phyloP scores from a whole-genome alignment of 352 stramenopile genomes.

The Heterotrichella gracilis region DNA sequence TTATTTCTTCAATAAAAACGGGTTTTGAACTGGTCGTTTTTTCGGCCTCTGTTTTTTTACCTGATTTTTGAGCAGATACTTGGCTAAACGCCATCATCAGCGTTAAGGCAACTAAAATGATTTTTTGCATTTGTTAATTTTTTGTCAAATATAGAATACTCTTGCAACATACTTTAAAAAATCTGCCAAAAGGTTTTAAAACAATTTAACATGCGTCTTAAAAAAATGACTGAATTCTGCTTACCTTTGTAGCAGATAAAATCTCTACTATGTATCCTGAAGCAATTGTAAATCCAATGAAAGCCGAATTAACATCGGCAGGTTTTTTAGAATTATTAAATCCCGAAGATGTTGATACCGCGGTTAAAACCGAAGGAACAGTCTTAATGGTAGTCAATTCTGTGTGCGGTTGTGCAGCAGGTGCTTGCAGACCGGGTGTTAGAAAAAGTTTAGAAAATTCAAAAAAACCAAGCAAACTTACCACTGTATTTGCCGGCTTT shows the following conservation, averaged over 20 bases:
- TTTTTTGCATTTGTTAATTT: no score
- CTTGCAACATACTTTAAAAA: no score
- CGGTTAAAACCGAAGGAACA: background rate
- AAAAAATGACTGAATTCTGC: background rate
- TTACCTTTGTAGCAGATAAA: background rate
- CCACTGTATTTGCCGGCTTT: background rate
- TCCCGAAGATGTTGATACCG: background rate
- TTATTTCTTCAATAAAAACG: no score
- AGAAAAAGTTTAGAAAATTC: background rate
- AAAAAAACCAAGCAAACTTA: background rate
- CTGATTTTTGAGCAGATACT: no score
- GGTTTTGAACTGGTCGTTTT: no score
- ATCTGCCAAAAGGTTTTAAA: background rate
- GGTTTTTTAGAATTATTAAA: slow-evolving; percentile 6
- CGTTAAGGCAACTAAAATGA: no score
- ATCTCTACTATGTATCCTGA: background rate
- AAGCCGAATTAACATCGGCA: background rate
- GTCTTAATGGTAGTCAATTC: background rate
- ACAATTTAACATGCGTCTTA: background rate
- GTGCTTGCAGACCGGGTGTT: background rate
- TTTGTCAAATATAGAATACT: no score
- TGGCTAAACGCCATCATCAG: no score
- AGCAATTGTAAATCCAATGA: slow-evolving; percentile 1
- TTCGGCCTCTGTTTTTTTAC: no score
- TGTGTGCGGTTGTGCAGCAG: background rate